Evolutionary conservation across 2,329 filamentous ascomycete genomes (phyloP).

Genomic region (Exophiala mesophila): DNA sequence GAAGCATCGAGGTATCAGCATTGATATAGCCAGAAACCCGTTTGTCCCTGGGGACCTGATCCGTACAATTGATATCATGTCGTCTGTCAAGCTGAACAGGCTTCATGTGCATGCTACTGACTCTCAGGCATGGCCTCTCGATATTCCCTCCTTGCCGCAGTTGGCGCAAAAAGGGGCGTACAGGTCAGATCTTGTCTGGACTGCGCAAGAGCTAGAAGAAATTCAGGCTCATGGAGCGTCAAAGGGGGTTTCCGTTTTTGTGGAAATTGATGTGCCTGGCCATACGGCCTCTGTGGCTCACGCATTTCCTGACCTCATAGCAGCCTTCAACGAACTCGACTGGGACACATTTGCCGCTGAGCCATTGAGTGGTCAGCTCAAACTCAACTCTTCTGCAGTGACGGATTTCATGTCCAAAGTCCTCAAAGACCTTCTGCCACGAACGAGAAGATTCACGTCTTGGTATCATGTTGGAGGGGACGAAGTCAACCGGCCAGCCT

Average conservation of each 20-base stretch:
- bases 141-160: slow-evolving; percentile 69
- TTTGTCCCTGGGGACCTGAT: slow-evolving; percentile 64
- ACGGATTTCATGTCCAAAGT: slow-evolving; percentile 66
- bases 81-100: slow-evolving; percentile 53
- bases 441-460: slow-evolving; percentile 61
- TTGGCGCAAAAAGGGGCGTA: slow-evolving; percentile 72
- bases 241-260: slow-evolving; percentile 64
- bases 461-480: slow-evolving; percentile 87
- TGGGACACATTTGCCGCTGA: slow-evolving; percentile 52
- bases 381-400: slow-evolving; percentile 68
- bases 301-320: slow-evolving; percentile 66
- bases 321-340: slow-evolving; percentile 53
- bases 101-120: slow-evolving; percentile 56
- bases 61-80: slow-evolving; percentile 70
- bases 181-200: slow-evolving; percentile 61
- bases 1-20: slow-evolving; percentile 69
- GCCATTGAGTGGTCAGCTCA: slow-evolving; percentile 60
- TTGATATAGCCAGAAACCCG: slow-evolving; percentile 72
- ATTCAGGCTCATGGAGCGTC: slow-evolving; percentile 67
- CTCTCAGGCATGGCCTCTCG: slow-evolving; percentile 62
- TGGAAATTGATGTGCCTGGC: slow-evolving; percentile 78
- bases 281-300: slow-evolving; percentile 66
- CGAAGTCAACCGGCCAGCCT: slow-evolving; percentile 74
- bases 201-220: slow-evolving; percentile 55
- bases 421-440: slow-evolving; percentile 70